A percentile compares a stretch with the other conserved stretches of the same genome.
Evolutionary conservation across 768 basidiomycete genomes (phyloP).

Genomic region (Myochromella boudieri): DNA sequence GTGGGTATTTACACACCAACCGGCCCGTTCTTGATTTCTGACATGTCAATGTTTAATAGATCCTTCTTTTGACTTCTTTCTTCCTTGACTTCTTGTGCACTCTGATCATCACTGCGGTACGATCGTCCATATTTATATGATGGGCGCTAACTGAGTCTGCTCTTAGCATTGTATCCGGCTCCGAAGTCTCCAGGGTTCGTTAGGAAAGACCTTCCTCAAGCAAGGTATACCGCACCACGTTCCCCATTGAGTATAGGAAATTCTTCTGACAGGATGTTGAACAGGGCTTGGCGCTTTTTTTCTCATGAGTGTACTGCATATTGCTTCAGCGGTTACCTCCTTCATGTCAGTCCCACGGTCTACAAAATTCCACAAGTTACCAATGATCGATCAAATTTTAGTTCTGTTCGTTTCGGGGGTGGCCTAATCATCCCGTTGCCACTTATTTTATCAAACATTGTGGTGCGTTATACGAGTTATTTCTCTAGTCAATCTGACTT

Average conservation of each 20-base stretch:
- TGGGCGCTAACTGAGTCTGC: background rate
- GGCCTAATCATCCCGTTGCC: conserved; percentile 19
- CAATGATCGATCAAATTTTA: background rate
- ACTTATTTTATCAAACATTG: conserved; percentile 18
- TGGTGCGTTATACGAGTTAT: conserved; percentile 16
- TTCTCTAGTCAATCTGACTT: background rate
- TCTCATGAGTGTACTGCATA: conserved; percentile 20
- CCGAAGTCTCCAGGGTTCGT: conserved; percentile 21
- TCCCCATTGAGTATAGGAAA: too few relatives aligned
- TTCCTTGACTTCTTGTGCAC: conserved; percentile 21
- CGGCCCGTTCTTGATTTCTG: background rate
- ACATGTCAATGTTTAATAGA: conserved; percentile 5
- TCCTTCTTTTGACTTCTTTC: conserved; percentile 17
- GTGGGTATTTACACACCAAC: conserved; percentile 8
- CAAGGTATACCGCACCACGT: conserved; percentile 14
- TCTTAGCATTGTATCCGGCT: conserved; percentile 23
- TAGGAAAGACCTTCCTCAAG: conserved; percentile 21
- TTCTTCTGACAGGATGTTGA: background rate
- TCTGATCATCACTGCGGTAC: conserved; percentile 18
- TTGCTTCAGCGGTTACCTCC: conserved; percentile 15
- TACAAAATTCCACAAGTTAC: background rate
- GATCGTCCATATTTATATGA: background rate
- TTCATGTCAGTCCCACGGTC: conserved; percentile 15
- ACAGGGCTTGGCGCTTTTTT: conserved; percentile 20
- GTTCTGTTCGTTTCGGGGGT: conserved; percentile 6